These are phyloP conservation scores for Ustulina deusta DNA, from an alignment of 2,329 filamentous ascomycete species.

Conservation along the genomic window DNA sequence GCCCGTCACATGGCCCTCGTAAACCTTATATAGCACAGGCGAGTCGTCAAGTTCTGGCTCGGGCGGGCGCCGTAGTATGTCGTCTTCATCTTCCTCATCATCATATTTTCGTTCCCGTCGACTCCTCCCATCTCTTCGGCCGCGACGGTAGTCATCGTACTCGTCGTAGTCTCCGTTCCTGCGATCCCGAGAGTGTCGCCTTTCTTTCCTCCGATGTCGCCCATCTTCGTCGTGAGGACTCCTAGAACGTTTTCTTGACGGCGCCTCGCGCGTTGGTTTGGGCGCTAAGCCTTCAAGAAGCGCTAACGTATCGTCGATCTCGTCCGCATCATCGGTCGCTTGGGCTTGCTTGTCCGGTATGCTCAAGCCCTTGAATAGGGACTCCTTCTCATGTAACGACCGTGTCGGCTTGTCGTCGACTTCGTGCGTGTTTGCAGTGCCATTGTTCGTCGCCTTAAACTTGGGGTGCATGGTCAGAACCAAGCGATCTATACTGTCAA, in stretches of 20 bases:
- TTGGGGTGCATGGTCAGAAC: conserved; percentile 92
- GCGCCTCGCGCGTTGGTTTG: conserved; percentile 64
- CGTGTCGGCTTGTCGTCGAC: conserved; percentile 56
- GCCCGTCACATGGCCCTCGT: conserved; percentile 88
- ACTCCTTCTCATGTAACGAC: conserved; percentile 77
- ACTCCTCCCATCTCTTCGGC: conserved; percentile 61
- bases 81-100: conserved; percentile 62
- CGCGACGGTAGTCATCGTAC: conserved; percentile 51
- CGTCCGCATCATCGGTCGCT: conserved; percentile 64
- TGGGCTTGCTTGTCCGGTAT: conserved; percentile 79
- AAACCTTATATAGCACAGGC: conserved; percentile 86
- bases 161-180: conserved; percentile 53
- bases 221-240: conserved; percentile 63
- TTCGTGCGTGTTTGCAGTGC: conserved; percentile 56
- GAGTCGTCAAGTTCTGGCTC: conserved; percentile 82
- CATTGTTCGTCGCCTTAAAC: conserved; percentile 66
- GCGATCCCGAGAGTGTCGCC: conserved; percentile 50
- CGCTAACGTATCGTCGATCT: conserved; percentile 92
- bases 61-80: conserved; percentile 74
- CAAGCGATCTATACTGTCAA: conserved; percentile 91
- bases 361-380: conserved; percentile 90
- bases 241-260: conserved; percentile 68
- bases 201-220: conserved; percentile 53
- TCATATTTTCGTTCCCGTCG: conserved; percentile 57
- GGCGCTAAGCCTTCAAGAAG: conserved; percentile 87